phyloP scores from a whole-genome alignment of 768 basidiomycete genomes.

The Tubosaeta sp. region DNA sequence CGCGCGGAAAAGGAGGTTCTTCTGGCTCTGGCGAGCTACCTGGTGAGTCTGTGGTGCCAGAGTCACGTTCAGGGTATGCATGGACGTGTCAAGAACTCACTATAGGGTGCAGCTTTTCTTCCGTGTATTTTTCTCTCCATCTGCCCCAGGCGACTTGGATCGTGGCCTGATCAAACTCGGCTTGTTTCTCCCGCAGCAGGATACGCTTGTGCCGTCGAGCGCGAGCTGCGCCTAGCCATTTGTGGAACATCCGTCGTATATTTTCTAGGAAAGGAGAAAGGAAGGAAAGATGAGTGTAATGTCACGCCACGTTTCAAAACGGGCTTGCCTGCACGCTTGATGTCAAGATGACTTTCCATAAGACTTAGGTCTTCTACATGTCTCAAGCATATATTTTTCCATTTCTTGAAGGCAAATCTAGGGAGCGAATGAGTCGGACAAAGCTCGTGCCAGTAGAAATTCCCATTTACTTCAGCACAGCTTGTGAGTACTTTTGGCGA shows the following conservation, averaged over 20 bases:
- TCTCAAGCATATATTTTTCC: constrained; percentile 57
- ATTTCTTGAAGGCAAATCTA: constrained; percentile 62
- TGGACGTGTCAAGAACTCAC: constrained; percentile 35
- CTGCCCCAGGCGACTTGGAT: constrained; percentile 66
- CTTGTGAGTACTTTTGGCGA: constrained; percentile 41
- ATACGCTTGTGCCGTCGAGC: constrained; percentile 58
- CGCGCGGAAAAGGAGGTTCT: constrained; percentile 58
- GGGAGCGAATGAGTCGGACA: constrained; percentile 7
- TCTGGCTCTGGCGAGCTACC: constrained; percentile 54
- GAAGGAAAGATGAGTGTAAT: constrained; percentile 1
- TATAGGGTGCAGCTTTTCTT: constrained; percentile 60
- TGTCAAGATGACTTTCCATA: constrained; percentile 79
- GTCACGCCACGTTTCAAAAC: background rate
- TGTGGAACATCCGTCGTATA: constrained; percentile 62
- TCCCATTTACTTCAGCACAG: constrained; percentile 34
- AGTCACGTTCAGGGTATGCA: background rate
- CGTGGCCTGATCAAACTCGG: constrained; percentile 50
- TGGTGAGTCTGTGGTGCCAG: constrained; percentile 33
- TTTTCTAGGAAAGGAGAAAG: constrained; percentile 42
- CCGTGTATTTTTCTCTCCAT: constrained; percentile 72
- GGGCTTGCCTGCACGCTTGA: constrained; percentile 69
- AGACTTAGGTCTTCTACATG: constrained; percentile 71
- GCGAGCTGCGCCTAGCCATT: constrained; percentile 63
- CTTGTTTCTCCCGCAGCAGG: constrained; percentile 56
- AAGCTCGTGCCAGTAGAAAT: constrained; percentile 8